These are phyloP conservation scores for Ampelocalamus luodianensis DNA, from an alignment of 176 grass and related monocot genomes.

Conservation along the genomic window DNA sequence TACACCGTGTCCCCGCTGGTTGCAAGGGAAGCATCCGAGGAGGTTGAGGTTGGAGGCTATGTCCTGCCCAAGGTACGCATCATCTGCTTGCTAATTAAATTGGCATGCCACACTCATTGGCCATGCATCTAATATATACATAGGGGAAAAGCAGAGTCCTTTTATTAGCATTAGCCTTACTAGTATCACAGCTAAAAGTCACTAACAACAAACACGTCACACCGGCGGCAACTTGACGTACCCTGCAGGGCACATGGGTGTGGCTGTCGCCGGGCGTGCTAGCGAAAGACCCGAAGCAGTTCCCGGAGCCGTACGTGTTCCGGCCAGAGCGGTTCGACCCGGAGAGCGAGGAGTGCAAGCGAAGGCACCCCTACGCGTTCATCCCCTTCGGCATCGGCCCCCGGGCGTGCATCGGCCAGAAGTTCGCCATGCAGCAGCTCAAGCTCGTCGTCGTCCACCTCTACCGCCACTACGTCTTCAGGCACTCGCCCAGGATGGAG, in stretches of 20 bases:
- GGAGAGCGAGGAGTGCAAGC: conserved; percentile 45
- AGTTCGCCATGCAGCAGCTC: conserved; percentile 65
- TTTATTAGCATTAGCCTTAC: no score
- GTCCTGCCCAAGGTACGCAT: conserved; percentile 57
- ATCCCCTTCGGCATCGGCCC: conserved; percentile 83
- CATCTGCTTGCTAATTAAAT: neutral
- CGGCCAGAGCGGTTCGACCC: conserved; percentile 63
- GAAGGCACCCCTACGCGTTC: conserved; percentile 66
- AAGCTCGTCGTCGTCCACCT: conserved; percentile 61
- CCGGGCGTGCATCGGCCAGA: conserved; percentile 64
- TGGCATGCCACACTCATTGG: neutral
- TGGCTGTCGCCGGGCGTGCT: conserved; percentile 66
- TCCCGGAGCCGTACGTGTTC: conserved; percentile 57
- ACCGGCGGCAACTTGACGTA: neutral
- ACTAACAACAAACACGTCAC: neutral
- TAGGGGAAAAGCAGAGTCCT: no score
- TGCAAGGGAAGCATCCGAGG: conserved; percentile 52
- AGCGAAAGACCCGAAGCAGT: conserved; percentile 57
- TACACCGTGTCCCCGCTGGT: conserved; percentile 57
- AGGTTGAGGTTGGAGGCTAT: conserved; percentile 60
- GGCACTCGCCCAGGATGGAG: conserved; percentile 64
- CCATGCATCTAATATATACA: neutral
- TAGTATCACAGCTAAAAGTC: no score
- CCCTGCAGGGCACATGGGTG: conserved; percentile 65
- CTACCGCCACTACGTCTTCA: conserved; percentile 57